These are phyloP conservation scores for Lophiotrema nucula DNA, from an alignment of 495 filamentous ascomycete species.

Conservation along the genomic window DNA sequence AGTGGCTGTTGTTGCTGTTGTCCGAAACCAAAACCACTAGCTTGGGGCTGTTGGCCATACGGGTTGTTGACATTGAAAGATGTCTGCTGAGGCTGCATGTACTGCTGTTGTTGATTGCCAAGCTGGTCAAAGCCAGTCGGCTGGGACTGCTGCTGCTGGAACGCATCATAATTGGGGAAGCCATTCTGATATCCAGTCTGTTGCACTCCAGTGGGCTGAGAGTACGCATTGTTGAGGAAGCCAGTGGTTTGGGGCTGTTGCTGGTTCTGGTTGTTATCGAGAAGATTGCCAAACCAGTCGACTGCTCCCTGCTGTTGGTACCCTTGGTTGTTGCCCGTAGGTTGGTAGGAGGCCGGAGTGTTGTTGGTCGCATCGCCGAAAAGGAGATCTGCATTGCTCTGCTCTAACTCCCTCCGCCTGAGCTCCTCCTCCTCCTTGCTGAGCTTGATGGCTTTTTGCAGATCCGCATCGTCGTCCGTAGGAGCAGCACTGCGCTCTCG, in stretches of 20 bases:
- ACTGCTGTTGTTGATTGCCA: slow-evolving; percentile 44
- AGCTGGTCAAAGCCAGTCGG: slow-evolving; percentile 51
- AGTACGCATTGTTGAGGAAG: slow-evolving; percentile 81
- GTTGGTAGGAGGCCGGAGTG: slow-evolving; percentile 62
- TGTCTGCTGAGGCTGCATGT: slow-evolving; percentile 69
- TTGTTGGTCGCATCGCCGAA: slow-evolving; percentile 74
- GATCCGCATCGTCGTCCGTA: slow-evolving; percentile 71
- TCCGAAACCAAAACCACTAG: slow-evolving; percentile 52
- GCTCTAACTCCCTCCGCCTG: slow-evolving; percentile 82
- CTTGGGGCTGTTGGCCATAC: slow-evolving; percentile 58
- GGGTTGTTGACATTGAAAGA: slow-evolving; percentile 69
- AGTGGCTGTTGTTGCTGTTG: slow-evolving; percentile 46
- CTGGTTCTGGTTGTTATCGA: slow-evolving; percentile 62
- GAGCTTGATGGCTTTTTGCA: slow-evolving; percentile 92
- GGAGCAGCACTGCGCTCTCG: slow-evolving; percentile 55
- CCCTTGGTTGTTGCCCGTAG: slow-evolving; percentile 88
- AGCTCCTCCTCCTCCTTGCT: slow-evolving; percentile 94
- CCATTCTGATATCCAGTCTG: slow-evolving; percentile 63
- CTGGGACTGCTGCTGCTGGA: slow-evolving; percentile 60
- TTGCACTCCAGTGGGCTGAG: slow-evolving; percentile 53
- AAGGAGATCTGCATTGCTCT: slow-evolving; percentile 78
- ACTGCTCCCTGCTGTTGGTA: slow-evolving; percentile 95
- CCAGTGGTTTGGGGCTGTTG: slow-evolving; percentile 77
- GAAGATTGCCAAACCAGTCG: slow-evolving; percentile 94
- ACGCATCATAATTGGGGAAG: slow-evolving; percentile 42